Evolutionary conservation across 208 protist genomes (phyloP), one percentile per base, ranked within the genome.

Genomic region (Endotrypanum monterogeii): DNA sequence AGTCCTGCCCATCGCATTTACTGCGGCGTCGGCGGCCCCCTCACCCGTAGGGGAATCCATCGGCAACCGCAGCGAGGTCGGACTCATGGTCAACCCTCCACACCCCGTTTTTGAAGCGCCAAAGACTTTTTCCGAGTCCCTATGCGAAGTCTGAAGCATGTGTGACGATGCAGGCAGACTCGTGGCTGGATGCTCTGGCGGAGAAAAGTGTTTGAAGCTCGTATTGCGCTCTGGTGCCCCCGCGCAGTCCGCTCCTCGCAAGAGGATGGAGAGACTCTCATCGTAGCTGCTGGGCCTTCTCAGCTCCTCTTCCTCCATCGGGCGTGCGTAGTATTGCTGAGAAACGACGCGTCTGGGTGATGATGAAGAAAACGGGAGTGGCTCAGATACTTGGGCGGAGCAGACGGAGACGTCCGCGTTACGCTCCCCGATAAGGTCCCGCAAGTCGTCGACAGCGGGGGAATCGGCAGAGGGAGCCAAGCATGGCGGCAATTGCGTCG

Each of bases 381-480:
- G 39, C 30, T 20, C 52, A 28, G 0, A 20, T 37, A 51, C 39
- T 39, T 32, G 25, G 7, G 30, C 16, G 35, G 46, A 50, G 4
- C 52, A 25, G 18, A 1, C 41, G 18, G 28, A 0, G 51, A 1
- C 37, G 52, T 46, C 52, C 28, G 35, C 48, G 32, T 39, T 28
- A 37, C 48, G 28, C 41, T 11, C 69, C 28, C 74, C 65, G 55
- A 68, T 75, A 16, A 67, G 68, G 51, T 67, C 61, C 37, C 28
- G 63, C 5, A 70, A 75, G 8, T 52, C 16, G 55, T 63, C 23
- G 63, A 75, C 74, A 28, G 70, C 76, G 5, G 76, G 18, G 18
- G 69, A 61, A 52, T 80, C 76, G 32, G 39, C 72, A 18, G 54
- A 51, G 46, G 75, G 75, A 32, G 70, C 70, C 7, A 80, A 54